Conservation (phyloP, 441 rosid species). For the Aleurites moluccanus region DNA sequence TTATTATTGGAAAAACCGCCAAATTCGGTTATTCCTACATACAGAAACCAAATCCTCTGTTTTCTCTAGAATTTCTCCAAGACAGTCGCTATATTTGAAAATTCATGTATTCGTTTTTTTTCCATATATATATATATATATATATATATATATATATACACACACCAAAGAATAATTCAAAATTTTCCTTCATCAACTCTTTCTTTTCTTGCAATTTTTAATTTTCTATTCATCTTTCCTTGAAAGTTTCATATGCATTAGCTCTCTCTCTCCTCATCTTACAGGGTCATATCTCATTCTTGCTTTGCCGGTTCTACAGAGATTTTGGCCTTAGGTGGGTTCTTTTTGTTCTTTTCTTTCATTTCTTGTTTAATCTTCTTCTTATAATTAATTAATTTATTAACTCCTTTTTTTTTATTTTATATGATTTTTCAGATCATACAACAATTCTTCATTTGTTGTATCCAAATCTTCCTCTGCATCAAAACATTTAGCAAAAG, state of each 20-base stretch:
- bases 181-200: not conserved
- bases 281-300: not conserved
- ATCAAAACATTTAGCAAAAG: not conserved
- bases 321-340: not conserved
- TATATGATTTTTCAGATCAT: not conserved
- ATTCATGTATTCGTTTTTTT: not conserved
- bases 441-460: constrained; percentile 1
- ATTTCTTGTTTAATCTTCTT: not conserved
- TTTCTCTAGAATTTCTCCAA: constrained; percentile 7
- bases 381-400: not conserved
- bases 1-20: constrained; percentile 30
- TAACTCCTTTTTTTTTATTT: not conserved
- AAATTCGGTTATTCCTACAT: constrained; percentile 34
- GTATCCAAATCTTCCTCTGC: not conserved
- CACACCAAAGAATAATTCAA: not conserved
- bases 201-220: not conserved
- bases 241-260: constrained; percentile 14
- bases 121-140: constrained; percentile 16
- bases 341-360: not conserved
- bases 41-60: not conserved
- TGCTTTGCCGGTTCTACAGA: not conserved
- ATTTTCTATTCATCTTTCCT: not conserved
- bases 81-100: not conserved
- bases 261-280: not conserved
- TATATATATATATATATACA: not conserved